phyloP scores from a whole-genome alignment of 148 eudicot species.

The Talinum fruticosum region DNA sequence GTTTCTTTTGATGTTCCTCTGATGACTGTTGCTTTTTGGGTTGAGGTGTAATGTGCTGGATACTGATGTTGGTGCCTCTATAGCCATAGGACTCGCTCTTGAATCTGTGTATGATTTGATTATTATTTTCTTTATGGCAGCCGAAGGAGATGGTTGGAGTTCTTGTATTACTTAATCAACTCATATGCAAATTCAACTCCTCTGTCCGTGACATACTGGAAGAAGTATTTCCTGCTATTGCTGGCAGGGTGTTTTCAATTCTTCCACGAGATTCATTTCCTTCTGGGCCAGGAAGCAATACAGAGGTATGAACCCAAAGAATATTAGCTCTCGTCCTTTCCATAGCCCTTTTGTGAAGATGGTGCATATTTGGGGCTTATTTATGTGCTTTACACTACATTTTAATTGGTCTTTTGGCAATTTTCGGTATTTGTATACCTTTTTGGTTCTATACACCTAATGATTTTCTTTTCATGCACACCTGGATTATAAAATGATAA shows the following conservation, averaged over 20 bases:
- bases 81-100: background rate
- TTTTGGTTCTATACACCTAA: background rate
- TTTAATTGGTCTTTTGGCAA: background rate
- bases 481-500: background rate
- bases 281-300: slow-evolving; percentile 80
- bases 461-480: background rate
- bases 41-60: background rate
- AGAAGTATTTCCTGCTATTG: slow-evolving; percentile 81
- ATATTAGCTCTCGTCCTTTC: background rate
- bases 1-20: background rate
- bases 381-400: no score
- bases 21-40: background rate
- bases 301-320: slow-evolving; percentile 55
- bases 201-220: slow-evolving; percentile 64
- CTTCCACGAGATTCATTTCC: slow-evolving; percentile 65
- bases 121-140: slow-evolving; percentile 41
- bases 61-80: slow-evolving; percentile 2
- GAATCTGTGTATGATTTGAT: slow-evolving; percentile 17
- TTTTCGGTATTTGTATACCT: background rate
- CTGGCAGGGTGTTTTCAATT: slow-evolving; percentile 56
- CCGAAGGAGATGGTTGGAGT: slow-evolving; percentile 83
- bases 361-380: background rate
- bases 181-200: slow-evolving; percentile 78
- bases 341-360: background rate
- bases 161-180: slow-evolving; percentile 84